Base-by-base conservation (phyloP, 257 asterid genomes). In the Osmanthus fragrans region DNA sequence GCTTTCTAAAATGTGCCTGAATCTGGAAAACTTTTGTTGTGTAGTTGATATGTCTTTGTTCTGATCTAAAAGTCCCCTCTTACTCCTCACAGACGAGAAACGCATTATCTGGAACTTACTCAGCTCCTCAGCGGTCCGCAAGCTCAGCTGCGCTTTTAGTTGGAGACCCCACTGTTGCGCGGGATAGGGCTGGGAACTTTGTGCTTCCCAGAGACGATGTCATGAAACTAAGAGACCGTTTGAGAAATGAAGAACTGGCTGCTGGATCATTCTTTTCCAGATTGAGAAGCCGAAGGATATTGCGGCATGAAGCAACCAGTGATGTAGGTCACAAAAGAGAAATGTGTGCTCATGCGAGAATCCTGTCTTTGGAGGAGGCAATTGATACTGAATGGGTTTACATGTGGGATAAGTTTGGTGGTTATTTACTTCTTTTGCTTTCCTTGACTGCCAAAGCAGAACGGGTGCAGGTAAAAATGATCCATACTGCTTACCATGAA, bases 341-440 rank as follows among this genome's bases (percentile, higher is more conserved):
- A 80, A 87, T 93, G 94, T 92, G 99, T 85, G 99, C 99, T 51
- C 99, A 93, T 92, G 99, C 99, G 71, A 88, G 99, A 83, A 96
- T 96, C 77, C 89, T 96, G 49, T 97, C 98, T 77, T 88, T 96
- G 76, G 99, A 93, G 86, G 99, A 96, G 87, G 98, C 99, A 76
- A 96, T 96, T 82, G 99, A 96, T 81, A 96, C 99, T 15, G 99
- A 96, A 73, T 96, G 99, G 99, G 99, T 96, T 58, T 96, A 93
- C 89, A 96, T 96, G 99, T 96, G 99, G 99, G 99, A 96, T 87
- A 93, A 90, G 86, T 96, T 96, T 76, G 99, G 99, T 74, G 99
- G 99, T 74, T 96, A 96, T 88, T 89, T 96, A 32, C 98, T 96
- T 86, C 97, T 96, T 83, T 84, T 96, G 92, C 97, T 96, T 77